Evolutionary conservation across 805 yeast species (phyloP).

Genomic region (Yamadazyma phyllophila): DNA sequence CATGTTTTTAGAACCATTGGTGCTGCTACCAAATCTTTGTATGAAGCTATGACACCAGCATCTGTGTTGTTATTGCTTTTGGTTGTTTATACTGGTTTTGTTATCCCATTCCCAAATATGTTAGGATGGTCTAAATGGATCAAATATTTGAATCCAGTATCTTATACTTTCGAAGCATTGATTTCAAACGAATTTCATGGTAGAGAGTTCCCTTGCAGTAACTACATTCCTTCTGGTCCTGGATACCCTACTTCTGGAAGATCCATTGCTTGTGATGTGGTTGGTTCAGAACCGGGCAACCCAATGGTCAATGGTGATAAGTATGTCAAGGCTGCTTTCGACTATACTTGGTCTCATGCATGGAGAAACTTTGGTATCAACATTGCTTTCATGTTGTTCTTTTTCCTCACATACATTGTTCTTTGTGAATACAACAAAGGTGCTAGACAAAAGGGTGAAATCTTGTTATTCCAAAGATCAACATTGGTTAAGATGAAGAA

Average conservation of each 20-base stretch:
- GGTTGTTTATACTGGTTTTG: slow-evolving; percentile 55
- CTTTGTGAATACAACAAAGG: slow-evolving; percentile 41
- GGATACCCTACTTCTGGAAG: slow-evolving; percentile 36
- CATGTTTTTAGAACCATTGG: slow-evolving; percentile 44
- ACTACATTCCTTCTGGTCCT: slow-evolving; percentile 58
- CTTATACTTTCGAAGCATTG: slow-evolving; percentile 54
- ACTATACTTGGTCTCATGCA: slow-evolving; percentile 54
- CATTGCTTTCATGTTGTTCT: slow-evolving; percentile 49
- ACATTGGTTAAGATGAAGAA: slow-evolving; percentile 31
- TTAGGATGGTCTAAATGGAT: slow-evolving; percentile 68
- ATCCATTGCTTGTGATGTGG: slow-evolving; percentile 52
- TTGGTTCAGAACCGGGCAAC: slow-evolving; percentile 60
- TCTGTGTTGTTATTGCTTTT: slow-evolving; percentile 48
- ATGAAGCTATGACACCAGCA: slow-evolving; percentile 48
- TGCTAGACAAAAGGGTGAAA: slow-evolving; percentile 45
- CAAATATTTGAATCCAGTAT: slow-evolving; percentile 41
- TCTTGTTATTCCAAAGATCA: slow-evolving; percentile 27
- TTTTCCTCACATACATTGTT: slow-evolving; percentile 32
- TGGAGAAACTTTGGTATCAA: slow-evolving; percentile 82
- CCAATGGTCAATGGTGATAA: slow-evolving; percentile 55
- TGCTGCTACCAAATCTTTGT: slow-evolving; percentile 41
- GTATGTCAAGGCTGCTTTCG: slow-evolving; percentile 49
- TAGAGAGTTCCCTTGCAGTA: slow-evolving; percentile 51
- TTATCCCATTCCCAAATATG: slow-evolving; percentile 44
- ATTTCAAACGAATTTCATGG: slow-evolving; percentile 66